Evolutionary conservation across 805 yeast species (phyloP).

Genomic region (Schizosaccharomyces japonicus): DNA sequence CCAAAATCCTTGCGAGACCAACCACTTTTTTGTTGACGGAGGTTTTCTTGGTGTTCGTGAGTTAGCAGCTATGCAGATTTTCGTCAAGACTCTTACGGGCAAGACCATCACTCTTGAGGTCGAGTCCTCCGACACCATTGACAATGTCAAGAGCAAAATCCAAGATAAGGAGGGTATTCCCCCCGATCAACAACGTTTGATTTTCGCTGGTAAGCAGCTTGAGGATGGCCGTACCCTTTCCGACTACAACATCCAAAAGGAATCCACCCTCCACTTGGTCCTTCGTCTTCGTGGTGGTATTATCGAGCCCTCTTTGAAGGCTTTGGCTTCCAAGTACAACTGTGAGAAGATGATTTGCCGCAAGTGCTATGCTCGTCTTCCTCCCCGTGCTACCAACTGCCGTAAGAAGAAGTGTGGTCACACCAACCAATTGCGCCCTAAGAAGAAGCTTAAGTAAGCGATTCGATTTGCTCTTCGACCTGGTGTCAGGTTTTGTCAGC

Average conservation of each 20-base stretch:
- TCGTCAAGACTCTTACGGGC: constrained; percentile 75
- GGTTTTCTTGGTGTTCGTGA: too few species aligned
- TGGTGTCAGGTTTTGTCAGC: too few species aligned
- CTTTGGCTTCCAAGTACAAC: constrained; percentile 98
- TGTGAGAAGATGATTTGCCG: constrained; percentile 98
- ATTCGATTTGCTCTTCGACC: too few species aligned
- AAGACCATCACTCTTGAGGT: constrained; percentile 75
- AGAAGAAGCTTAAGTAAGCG: constrained; percentile 72
- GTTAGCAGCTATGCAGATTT: constrained; percentile 74
- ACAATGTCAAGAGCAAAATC: constrained; percentile 82
- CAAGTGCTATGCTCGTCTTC: constrained; percentile 97
- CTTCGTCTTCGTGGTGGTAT: constrained; percentile 83
- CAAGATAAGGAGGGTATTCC: constrained; percentile 95
- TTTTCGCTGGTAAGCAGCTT: constrained; percentile 87
- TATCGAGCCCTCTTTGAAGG: constrained; percentile 98
- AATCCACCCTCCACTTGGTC: constrained; percentile 66
- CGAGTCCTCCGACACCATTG: constrained; percentile 86
- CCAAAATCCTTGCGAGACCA: too few species aligned
- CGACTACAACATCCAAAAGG: constrained; percentile 89
- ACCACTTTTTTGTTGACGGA: too few species aligned
- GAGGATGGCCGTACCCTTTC: constrained; percentile 90
- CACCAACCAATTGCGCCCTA: constrained; percentile 99
- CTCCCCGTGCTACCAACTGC: constrained; percentile 99
- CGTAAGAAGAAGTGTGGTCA: constrained; percentile 99
- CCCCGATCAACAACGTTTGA: constrained; percentile 87